Conservation (phyloP, 2,329 filamentous ascomycete species). For the Hypoxylon sp. region DNA sequence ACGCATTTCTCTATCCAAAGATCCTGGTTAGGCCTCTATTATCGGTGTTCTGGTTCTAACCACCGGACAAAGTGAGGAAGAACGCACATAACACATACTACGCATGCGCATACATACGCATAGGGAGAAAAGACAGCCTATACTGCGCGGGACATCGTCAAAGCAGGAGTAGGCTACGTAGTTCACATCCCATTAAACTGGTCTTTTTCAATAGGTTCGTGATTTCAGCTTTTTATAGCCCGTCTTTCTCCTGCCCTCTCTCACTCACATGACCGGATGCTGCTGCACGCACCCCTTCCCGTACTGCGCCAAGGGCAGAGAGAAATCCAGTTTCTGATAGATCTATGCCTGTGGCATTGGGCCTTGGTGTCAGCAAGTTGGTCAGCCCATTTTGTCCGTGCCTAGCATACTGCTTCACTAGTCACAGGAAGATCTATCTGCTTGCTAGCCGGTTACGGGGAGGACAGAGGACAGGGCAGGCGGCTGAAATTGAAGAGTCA, state of each 20-base stretch:
- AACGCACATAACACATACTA: slow-evolving; percentile 31
- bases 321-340: slow-evolving; percentile 52
- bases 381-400: slow-evolving; percentile 15
- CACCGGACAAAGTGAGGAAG: slow-evolving; percentile 32
- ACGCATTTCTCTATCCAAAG: slow-evolving; percentile 40
- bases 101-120: slow-evolving; percentile 26
- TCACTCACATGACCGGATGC: slow-evolving; percentile 49
- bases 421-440: slow-evolving; percentile 26
- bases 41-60: slow-evolving; percentile 24
- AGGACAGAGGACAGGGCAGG: slow-evolving; percentile 19
- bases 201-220: slow-evolving; percentile 50
- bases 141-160: slow-evolving; percentile 22
- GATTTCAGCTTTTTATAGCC: slow-evolving; percentile 36
- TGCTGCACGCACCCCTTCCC: slow-evolving; percentile 49
- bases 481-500: slow-evolving; percentile 37
- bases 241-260: slow-evolving; percentile 23
- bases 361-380: slow-evolving; percentile 36
- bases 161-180: slow-evolving; percentile 27
- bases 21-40: slow-evolving; percentile 36
- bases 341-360: slow-evolving; percentile 41
- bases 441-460: slow-evolving; percentile 19
- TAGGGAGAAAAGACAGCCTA: slow-evolving; percentile 26
- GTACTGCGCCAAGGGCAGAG: slow-evolving; percentile 47
- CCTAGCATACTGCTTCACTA: slow-evolving; percentile 19
- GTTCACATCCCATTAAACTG: slow-evolving; percentile 28